These are phyloP conservation scores for Rubroboletus satanas DNA, from an alignment of 768 basidiomycete species.

Conservation along the genomic window DNA sequence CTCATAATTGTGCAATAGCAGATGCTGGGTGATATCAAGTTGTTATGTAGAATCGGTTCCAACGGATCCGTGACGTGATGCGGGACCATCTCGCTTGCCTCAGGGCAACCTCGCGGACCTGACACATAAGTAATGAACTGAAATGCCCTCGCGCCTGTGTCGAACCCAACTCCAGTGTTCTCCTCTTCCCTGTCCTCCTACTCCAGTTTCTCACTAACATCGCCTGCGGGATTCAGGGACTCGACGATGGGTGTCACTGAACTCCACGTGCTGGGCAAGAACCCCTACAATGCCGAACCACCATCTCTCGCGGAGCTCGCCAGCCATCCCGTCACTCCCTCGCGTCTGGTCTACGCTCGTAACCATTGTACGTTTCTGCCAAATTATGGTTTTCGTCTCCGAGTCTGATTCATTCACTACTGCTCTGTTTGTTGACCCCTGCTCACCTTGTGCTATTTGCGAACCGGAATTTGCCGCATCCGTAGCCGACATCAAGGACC, in stretches of 20 bases:
- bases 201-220: not conserved
- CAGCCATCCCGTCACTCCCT: slow-evolving; percentile 48
- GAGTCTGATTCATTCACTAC: not conserved
- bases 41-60: too few species aligned
- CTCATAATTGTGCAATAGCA: slow-evolving; percentile 24
- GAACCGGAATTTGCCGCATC: not conserved
- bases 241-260: slow-evolving; percentile 21
- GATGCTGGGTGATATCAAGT: not conserved
- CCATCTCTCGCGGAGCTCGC: slow-evolving; percentile 52
- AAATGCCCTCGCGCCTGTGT: not conserved
- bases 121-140: not conserved
- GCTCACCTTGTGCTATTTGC: not conserved
- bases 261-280: slow-evolving; percentile 21
- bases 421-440: not conserved
- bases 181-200: not conserved
- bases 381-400: not conserved
- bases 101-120: not conserved
- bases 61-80: not conserved
- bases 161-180: too few species aligned
- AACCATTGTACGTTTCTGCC: slow-evolving; percentile 62
- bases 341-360: slow-evolving; percentile 62
- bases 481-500: slow-evolving; percentile 27
- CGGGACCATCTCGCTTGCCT: not conserved
- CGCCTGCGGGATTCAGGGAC: not conserved
- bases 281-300: slow-evolving; percentile 73